Evolutionary conservation across 2,329 filamentous ascomycete species (phyloP), one percentile per base, ranked within the genome.

Genomic region (Thermoascus crustaceus): DNA sequence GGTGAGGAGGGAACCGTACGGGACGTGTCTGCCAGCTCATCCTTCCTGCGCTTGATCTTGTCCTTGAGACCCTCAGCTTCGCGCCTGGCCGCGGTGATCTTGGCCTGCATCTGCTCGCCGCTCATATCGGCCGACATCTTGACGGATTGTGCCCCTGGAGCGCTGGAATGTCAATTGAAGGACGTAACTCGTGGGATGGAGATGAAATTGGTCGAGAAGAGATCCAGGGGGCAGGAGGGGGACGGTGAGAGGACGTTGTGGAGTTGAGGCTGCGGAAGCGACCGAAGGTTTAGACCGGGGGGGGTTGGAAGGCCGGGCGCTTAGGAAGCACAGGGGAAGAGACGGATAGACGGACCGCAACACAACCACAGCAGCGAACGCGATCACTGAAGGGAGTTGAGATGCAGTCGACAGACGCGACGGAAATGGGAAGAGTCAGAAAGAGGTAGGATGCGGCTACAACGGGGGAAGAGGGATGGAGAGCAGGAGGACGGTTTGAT

Each of bases 1-100:
- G n/a, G n/a, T n/a, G n/a, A n/a, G n/a, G n/a, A n/a, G 38, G 37
- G 44, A 42, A 37, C 39, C 89, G 78, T 80, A 98, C 91, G 82
- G 60, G 88, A 93, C 46, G 88, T 94, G 68, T 98, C 91, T 61
- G 89, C 89, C 53, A 98, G 78, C 70, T 96, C 91, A 77, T 98
- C 91, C 83, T 96, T 96, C 80, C 94, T 94, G 69, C 88, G 80
- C 82, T 95, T 96, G 78, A 96, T 96, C 67, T 85, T 82, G 65
- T 96, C 89, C 75, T 96, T 96, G 53, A 96, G 73, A 35, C 85
- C 88, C 73, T 96, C 91, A 55, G 91, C 91, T 75, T 98, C 91
- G 72, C 91, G 85, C 67, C 91, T 81, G 63, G 91, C 89, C 58
- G 85, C 81, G 59, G 86, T 83, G 55, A 91, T 89, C 67, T 83